Evolutionary conservation across 1,284 basidiomycete genomes (phyloP).

Genomic region (Ustilago bromivora): DNA sequence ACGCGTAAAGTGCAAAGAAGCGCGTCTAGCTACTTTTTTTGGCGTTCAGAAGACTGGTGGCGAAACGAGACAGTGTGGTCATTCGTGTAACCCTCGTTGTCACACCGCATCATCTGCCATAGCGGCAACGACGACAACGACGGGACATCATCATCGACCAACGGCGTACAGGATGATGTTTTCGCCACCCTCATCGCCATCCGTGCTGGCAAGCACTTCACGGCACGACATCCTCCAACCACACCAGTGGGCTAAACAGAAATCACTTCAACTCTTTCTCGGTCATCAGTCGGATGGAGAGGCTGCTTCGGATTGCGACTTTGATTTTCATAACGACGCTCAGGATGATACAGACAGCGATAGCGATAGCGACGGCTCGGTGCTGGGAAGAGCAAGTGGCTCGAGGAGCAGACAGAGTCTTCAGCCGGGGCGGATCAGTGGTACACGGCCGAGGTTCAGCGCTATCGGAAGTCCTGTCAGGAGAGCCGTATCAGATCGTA

Average conservation of each 20-base stretch:
- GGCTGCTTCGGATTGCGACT: conserved; percentile 15
- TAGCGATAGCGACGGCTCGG: conserved; percentile 8
- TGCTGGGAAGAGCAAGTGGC: conserved; percentile 4
- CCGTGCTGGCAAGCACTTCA: conserved; percentile 49
- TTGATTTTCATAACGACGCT: not conserved
- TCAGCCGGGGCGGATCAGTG: conserved; percentile 15
- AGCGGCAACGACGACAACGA: not conserved
- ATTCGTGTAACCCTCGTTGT: not conserved
- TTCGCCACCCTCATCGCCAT: conserved; percentile 42
- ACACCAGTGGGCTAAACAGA: conserved; percentile 23
- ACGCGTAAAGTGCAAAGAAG: conserved; percentile 37
- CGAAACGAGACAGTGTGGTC: not conserved
- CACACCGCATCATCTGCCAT: not conserved
- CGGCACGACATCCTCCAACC: conserved; percentile 44
- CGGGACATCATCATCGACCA: not conserved
- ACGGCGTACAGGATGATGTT: conserved; percentile 18
- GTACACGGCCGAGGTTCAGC: not conserved
- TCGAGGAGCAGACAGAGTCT: conserved; percentile 10
- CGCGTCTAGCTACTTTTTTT: conserved; percentile 1
- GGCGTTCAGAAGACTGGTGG: conserved; percentile 2
- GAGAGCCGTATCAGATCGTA: not conserved
- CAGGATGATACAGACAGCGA: conserved; percentile 21
- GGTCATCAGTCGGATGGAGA: conserved; percentile 44
- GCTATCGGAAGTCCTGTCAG: not conserved
- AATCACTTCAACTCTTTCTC: conserved; percentile 46